Evolutionary conservation across 306 rosid species (phyloP).

Genomic region (Cicer chorassanicum): DNA sequence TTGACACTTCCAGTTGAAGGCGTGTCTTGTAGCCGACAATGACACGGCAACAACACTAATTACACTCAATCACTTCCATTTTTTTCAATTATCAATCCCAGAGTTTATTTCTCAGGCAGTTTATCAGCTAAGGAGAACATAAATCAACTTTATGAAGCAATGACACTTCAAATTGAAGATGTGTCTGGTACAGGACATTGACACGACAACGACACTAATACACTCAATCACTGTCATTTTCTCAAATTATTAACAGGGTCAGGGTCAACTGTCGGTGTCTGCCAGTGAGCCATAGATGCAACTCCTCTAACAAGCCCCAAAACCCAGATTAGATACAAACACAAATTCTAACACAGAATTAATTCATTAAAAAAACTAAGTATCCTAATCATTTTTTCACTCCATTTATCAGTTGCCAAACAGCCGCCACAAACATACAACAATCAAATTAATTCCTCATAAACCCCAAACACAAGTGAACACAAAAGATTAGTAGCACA

Average conservation of each 20-base stretch:
- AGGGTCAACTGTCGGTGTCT: too few relatives aligned
- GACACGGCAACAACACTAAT: too few relatives aligned
- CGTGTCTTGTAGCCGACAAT: too few relatives aligned
- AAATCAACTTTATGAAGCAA: too few relatives aligned
- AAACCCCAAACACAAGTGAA: neutral
- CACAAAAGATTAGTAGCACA: neutral
- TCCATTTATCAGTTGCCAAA: neutral
- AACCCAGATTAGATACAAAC: neutral
- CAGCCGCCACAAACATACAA: neutral
- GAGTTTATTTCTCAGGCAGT: neutral
- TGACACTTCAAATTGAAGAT: too few relatives aligned
- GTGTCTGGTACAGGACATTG: too few relatives aligned
- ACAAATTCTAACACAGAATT: neutral
- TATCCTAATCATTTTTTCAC: neutral
- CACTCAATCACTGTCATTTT: too few relatives aligned
- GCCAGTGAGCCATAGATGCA: neutral
- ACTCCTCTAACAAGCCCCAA: constrained; percentile 16
- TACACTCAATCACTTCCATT: too few relatives aligned
- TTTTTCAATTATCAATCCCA: too few relatives aligned
- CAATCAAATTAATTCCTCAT: neutral
- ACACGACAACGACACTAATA: too few relatives aligned
- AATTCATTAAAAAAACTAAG: neutral
- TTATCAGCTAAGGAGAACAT: constrained; percentile 12
- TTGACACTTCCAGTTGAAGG: too few relatives aligned
- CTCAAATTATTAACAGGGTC: neutral